Percentiles rank a stretch among this genome's conserved stretches.
Evolutionary conservation across 768 basidiomycete genomes (phyloP).

Genomic region (Collybia sp.): DNA sequence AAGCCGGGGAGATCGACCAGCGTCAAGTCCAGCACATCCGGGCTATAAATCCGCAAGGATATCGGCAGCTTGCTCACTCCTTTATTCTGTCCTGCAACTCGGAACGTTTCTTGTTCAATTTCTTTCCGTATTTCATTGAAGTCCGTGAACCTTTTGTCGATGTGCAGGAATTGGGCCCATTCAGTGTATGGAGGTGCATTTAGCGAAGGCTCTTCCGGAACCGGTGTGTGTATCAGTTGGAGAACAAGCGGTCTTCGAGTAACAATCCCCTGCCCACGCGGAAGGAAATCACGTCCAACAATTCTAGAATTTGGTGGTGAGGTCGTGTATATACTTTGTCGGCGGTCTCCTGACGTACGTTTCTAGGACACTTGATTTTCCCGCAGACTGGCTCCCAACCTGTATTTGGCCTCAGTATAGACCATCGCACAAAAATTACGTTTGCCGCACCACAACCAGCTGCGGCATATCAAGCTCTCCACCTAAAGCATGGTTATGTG

Average conservation of each 20-base stretch:
- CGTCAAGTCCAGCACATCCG: constrained; percentile 92
- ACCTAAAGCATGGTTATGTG: constrained; percentile 35
- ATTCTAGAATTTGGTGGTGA: constrained; percentile 46
- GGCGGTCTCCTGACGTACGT: constrained; percentile 54
- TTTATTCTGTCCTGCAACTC: constrained; percentile 98
- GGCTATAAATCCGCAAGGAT: constrained; percentile 92
- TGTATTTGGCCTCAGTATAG: constrained; percentile 22
- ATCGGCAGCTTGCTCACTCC: constrained; percentile 96
- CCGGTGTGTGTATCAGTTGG: constrained; percentile 90
- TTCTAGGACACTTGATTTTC: constrained; percentile 95
- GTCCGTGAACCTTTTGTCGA: constrained; percentile 96
- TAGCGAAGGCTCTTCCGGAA: constrained; percentile 42
- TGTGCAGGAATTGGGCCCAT: constrained; percentile 97
- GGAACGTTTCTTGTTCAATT: constrained; percentile 96
- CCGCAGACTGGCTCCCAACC: constrained; percentile 96
- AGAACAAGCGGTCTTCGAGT: constrained; percentile 93
- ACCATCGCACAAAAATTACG: neutral
- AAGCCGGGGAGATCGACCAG: constrained; percentile 95
- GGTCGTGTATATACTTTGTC: constrained; percentile 1
- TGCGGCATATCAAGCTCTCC: constrained; percentile 94
- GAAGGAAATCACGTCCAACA: constrained; percentile 90
- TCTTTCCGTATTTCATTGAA: constrained; percentile 92
- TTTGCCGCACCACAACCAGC: constrained; percentile 67
- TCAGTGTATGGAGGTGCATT: constrained; percentile 56
- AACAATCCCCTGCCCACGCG: constrained; percentile 90